Percentiles rank a stretch among this genome's conserved stretches.
These are phyloP conservation scores for Aotearoamyces nothofagi DNA, from an alignment of 2,329 filamentous ascomycete genomes.

Conservation along the genomic window DNA sequence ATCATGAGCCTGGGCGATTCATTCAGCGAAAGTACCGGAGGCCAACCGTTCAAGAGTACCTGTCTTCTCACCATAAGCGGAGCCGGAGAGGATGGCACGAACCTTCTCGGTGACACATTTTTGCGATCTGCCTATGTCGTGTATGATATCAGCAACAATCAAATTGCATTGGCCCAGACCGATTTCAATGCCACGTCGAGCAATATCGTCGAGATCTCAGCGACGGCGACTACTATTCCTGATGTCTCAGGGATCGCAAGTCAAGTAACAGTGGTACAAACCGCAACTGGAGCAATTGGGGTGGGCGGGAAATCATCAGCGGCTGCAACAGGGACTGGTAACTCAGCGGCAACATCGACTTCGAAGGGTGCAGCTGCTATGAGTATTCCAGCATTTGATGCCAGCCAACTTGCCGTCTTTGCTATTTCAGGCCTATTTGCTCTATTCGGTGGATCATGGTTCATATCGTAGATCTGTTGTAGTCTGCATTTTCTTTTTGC, in stretches of 20 bases:
- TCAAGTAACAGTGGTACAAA: too few relatives aligned
- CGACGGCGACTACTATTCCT: background rate
- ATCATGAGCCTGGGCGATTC: constrained; percentile 12
- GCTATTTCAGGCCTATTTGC: background rate
- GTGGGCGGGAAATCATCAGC: too few relatives aligned
- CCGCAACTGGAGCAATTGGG: constrained; percentile 20
- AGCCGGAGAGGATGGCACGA: constrained; percentile 14
- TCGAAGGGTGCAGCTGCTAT: background rate
- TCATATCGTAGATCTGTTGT: too few relatives aligned
- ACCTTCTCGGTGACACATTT: constrained; percentile 40
- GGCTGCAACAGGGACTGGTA: too few relatives aligned
- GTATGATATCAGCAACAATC: constrained; percentile 34
- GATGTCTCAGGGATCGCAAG: too few relatives aligned
- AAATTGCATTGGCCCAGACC: constrained; percentile 36
- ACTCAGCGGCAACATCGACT: background rate
- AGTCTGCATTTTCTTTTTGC: too few relatives aligned
- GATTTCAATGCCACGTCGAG: constrained; percentile 30
- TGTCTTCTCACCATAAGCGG: constrained; percentile 31
- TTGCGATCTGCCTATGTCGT: constrained; percentile 43
- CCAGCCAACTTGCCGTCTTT: background rate
- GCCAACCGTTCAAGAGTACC: constrained; percentile 26
- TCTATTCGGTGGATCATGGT: background rate
- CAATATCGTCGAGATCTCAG: constrained; percentile 29
- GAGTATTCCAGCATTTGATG: background rate
- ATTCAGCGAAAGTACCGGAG: background rate